Evolutionary conservation across 2,329 filamentous ascomycete genomes (phyloP), one percentile per base, ranked within the genome.

Genomic region (Penicillium corylophilum): DNA sequence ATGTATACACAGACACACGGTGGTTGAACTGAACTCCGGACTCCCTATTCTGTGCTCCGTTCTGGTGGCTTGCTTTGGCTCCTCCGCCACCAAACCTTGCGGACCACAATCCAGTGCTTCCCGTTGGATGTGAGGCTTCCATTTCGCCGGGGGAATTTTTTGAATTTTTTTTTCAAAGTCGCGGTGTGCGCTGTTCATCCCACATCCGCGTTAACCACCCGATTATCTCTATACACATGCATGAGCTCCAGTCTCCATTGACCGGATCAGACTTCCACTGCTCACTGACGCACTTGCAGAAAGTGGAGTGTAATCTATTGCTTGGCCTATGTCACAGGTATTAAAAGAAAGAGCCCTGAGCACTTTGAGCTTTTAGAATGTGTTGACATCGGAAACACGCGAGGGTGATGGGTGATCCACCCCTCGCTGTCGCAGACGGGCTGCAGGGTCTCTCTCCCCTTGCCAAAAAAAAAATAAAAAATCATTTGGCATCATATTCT

Each of bases 281-380:
- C 52, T 28, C 49, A 51, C 46, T 16, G 49, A 56, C 44, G 44
- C 53, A 58, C 63, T 58, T 61, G 58, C 61, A 64, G 54, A 54
- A 55, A 56, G 60, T 61, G 62, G 59, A 58, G 54, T 46, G 44
- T 38, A 38, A 38, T 38, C 44, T 24, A 28, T 22, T 36, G 28
- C 63, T 66, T 66, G 63, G 64, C 63, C 18, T 35, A 61, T 63
- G 62, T 66, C 63, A 64, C 56, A 28, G 26, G 26, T 10, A 10
- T 8, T 10, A 3, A 10, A 10, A 10, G 1, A 10, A 8, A 28
- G 26, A 28, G 26, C 26, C 26, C 26, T 28, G 26, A 28, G 26
- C 26, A 28, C 26, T 28, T 28, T 3, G 26, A 28, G 26, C 3
- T 28, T 28, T 8, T 28, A 28, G 26, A 1, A 28, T 28, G 26